These are phyloP conservation scores for Osmanthus fragrans DNA, from an alignment of 257 asterid species.

Conservation along the genomic window DNA sequence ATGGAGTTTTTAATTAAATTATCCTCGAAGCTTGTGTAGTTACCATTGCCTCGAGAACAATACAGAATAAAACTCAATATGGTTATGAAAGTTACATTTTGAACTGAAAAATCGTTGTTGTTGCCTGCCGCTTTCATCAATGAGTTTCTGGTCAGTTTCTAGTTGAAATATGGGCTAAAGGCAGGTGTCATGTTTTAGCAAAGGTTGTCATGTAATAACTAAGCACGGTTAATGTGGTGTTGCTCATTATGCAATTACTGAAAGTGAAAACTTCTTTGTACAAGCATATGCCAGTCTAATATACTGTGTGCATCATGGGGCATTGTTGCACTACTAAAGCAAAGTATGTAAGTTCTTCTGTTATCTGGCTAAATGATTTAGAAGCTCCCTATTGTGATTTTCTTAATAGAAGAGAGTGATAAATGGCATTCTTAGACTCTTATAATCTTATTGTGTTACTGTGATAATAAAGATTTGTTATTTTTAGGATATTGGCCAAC, in stretches of 20 bases:
- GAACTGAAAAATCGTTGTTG: not conserved
- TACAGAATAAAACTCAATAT: not conserved
- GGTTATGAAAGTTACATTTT: not conserved
- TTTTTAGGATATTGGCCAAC: conserved; percentile 45
- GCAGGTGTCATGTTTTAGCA: not conserved
- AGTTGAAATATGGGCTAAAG: not conserved
- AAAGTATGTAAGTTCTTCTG: not conserved
- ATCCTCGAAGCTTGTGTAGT: not conserved
- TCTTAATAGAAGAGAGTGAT: conserved; percentile 1
- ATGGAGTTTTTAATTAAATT: not conserved
- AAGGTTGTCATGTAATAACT: not conserved
- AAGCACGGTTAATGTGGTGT: not conserved
- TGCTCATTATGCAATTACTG: not conserved
- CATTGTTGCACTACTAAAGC: not conserved
- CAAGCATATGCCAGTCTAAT: not conserved
- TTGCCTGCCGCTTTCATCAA: not conserved
- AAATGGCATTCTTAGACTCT: not conserved
- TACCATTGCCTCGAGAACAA: not conserved
- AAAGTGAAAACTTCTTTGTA: not conserved
- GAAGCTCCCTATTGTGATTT: not conserved
- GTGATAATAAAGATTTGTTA: conserved; percentile 16
- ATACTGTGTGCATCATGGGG: not conserved
- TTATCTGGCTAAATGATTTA: not conserved
- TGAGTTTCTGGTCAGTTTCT: not conserved
- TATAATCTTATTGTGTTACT: not conserved